These are phyloP conservation scores for Euclidium syriacum DNA, from an alignment of 345 rosid genomes.

Conservation along the genomic window DNA sequence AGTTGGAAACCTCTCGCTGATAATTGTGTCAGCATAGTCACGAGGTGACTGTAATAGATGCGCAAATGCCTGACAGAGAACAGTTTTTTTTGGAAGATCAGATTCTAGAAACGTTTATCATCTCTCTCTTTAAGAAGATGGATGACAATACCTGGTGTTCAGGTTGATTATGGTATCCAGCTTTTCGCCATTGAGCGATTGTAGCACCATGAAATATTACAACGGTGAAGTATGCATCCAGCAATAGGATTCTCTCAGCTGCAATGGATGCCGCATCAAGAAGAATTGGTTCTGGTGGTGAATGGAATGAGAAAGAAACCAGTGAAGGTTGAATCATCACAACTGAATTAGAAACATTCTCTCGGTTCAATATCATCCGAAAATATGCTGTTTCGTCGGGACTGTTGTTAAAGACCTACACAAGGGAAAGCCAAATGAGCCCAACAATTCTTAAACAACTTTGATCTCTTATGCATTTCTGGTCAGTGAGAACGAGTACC, in stretches of 20 bases:
- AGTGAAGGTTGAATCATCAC: conserved; percentile 97
- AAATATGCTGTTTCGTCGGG: conserved; percentile 98
- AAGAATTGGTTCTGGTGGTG: conserved; percentile 78
- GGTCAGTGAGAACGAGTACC: conserved; percentile 35
- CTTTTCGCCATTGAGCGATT: conserved; percentile 95
- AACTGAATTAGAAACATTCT: conserved; percentile 82
- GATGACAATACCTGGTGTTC: conserved; percentile 70
- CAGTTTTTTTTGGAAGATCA: not conserved
- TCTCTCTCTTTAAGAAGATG: not conserved
- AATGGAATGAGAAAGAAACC: conserved; percentile 85
- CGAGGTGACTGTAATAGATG: conserved; percentile 72
- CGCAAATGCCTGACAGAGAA: conserved; percentile 58
- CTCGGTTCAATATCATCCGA: conserved; percentile 80
- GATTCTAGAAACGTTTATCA: not conserved
- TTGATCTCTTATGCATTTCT: not conserved
- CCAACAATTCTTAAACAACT: not conserved
- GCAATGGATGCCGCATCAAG: conserved; percentile 88
- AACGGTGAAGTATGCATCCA: conserved; percentile 78
- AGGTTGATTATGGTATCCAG: conserved; percentile 84
- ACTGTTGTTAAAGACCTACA: conserved; percentile 91
- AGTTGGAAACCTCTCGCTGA: conserved; percentile 84
- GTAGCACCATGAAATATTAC: conserved; percentile 93
- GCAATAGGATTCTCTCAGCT: conserved; percentile 79
- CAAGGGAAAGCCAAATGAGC: conserved; percentile 14
- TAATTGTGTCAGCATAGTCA: conserved; percentile 54